Conservation (phyloP, 140 eudicot species). For the Erigeron philadelphicus region DNA sequence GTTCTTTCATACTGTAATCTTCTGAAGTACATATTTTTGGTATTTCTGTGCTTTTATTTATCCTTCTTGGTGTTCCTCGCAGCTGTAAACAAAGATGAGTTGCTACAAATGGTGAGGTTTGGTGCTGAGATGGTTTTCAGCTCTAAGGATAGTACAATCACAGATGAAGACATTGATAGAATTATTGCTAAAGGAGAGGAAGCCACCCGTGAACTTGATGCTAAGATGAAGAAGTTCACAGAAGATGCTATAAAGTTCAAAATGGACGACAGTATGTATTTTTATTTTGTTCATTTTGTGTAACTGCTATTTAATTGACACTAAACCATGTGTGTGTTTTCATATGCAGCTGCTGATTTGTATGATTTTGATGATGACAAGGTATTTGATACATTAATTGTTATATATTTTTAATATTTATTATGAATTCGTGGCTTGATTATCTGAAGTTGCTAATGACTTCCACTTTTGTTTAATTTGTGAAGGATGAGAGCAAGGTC, state of each 20-base stretch:
- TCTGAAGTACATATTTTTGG: background rate
- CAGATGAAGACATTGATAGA: constrained; percentile 96
- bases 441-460: background rate
- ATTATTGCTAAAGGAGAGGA: constrained; percentile 98
- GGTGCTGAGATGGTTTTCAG: constrained; percentile 99
- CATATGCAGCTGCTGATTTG: constrained; percentile 83
- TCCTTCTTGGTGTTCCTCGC: constrained; percentile 15
- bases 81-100: constrained; percentile 99
- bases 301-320: constrained; percentile 4
- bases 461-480: background rate
- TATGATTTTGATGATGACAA: constrained; percentile 91
- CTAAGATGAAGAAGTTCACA: constrained; percentile 95
- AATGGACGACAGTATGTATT: constrained; percentile 88
- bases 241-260: constrained; percentile 98
- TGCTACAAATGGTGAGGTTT: constrained; percentile 97
- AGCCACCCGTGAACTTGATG: constrained; percentile 99
- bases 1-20: background rate
- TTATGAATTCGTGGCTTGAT: constrained; percentile 14
- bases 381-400: constrained; percentile 33
- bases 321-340: background rate
- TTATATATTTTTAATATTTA: background rate
- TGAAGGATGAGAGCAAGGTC: constrained; percentile 74
- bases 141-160: constrained; percentile 95
- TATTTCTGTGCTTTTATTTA: background rate
- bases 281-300: background rate